Evolutionary conservation across 208 protist species (phyloP).

Genomic region (Leishmania guyanensis): DNA sequence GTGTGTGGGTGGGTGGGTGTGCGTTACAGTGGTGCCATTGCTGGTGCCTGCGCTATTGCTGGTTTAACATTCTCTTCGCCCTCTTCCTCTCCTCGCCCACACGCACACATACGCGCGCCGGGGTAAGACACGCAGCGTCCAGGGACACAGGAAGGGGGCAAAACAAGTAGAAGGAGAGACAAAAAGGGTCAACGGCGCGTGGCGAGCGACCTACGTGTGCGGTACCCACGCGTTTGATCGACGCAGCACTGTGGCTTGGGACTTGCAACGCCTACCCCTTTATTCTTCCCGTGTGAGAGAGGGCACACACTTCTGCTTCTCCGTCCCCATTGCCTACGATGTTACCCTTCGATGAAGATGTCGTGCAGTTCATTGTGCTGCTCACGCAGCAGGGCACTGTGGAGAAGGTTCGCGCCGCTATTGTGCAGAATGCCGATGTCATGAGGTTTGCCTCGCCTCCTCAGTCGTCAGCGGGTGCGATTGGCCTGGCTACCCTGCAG

Average conservation of each 20-base stretch:
- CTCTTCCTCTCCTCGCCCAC: background rate
- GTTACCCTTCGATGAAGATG: constrained; percentile 52
- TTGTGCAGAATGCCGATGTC: constrained; percentile 35
- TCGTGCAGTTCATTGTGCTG: constrained; percentile 52
- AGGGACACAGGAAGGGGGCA: constrained; percentile 1
- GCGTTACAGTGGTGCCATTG: too few species aligned
- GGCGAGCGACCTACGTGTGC: too few species aligned
- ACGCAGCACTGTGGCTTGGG: background rate
- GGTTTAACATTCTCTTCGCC: background rate
- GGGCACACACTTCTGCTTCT: background rate
- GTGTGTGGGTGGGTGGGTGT: too few species aligned
- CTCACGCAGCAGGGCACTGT: constrained; percentile 57
- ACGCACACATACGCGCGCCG: background rate
- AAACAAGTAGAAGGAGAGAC: background rate
- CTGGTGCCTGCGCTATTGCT: too few species aligned
- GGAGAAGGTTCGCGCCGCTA: constrained; percentile 55
- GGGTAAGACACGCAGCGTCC: background rate
- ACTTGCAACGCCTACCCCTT: background rate
- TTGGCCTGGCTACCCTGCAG: too few species aligned
- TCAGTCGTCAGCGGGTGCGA: background rate
- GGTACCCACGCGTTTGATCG: background rate
- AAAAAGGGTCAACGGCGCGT: background rate
- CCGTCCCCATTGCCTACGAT: background rate
- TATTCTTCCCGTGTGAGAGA: background rate
- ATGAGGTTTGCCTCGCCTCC: constrained; percentile 23